Evolutionary conservation across 805 yeast genomes (phyloP).

Genomic region (Kodamaea restingae): DNA sequence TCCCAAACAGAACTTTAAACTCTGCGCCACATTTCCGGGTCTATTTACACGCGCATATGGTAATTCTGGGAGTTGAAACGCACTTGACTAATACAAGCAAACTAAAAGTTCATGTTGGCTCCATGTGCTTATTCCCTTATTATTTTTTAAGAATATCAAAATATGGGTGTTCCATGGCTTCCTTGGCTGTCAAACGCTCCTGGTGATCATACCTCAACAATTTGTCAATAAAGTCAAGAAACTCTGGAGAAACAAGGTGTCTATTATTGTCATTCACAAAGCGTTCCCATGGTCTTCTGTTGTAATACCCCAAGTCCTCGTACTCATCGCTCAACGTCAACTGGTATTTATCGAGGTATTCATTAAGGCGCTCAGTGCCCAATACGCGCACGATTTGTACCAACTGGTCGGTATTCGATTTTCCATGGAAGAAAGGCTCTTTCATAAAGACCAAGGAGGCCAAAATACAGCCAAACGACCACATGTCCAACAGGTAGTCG

Average conservation of each 20-base stretch:
- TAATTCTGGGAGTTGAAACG: no score
- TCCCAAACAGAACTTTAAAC: no score
- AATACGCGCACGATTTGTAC: constrained; percentile 85
- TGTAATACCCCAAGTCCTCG: constrained; percentile 68
- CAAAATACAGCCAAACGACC: constrained; percentile 91
- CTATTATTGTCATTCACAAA: constrained; percentile 55
- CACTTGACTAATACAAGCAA: no score
- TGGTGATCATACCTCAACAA: constrained; percentile 81
- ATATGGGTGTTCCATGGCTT: constrained; percentile 77
- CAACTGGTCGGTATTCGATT: constrained; percentile 85
- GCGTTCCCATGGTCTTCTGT: constrained; percentile 63
- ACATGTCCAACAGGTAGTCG: constrained; percentile 83
- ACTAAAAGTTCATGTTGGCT: no score
- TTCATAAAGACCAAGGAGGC: constrained; percentile 85
- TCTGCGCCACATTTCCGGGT: no score
- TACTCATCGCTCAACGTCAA: constrained; percentile 71
- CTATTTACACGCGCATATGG: no score
- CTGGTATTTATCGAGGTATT: constrained; percentile 64
- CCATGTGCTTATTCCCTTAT: no score
- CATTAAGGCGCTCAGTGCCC: constrained; percentile 73
- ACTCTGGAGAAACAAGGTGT: constrained; percentile 49
- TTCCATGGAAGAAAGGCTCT: constrained; percentile 91
- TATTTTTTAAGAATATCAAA: constrained; percentile 38
- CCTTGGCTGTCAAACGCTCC: constrained; percentile 81
- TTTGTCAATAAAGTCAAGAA: constrained; percentile 67